Evolutionary conservation across 2,329 filamentous ascomycete genomes (phyloP), one percentile per base, ranked within the genome.

Genomic region (Dactylellina haptotyla): DNA sequence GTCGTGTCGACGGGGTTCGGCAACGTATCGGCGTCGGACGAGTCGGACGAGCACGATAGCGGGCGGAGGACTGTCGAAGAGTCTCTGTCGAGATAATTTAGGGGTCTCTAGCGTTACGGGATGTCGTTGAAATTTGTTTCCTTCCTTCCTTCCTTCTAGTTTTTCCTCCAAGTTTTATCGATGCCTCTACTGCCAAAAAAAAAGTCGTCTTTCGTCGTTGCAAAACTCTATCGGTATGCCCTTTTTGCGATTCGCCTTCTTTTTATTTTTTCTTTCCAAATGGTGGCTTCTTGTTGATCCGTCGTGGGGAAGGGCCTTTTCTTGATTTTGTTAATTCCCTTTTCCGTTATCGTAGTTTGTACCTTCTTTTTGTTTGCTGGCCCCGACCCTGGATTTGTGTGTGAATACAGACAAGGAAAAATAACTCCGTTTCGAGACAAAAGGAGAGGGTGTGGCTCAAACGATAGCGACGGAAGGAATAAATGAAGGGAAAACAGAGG

Each of bases 351-450:
- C 16, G 41, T 18, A 10, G n/a, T n/a, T n/a, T n/a, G n/a, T n/a
- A n/a, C n/a, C n/a, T n/a, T n/a, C n/a, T n/a, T n/a, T n/a, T n/a
- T n/a, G n/a, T n/a, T n/a, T n/a, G n/a, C n/a, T n/a, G n/a, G n/a
- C n/a, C n/a, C n/a, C n/a, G n/a, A n/a, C n/a, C n/a, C 41, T 45
- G n/a, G 18, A 8, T 45, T 2, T 18, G n/a, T 3, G 3, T 3
- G 23, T 18, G 41, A 39, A 39, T 6, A 46, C 26, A 54, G 23
- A 65, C 51, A 66, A 51, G 34, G 45, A 67, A 67, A 50, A 58
- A 65, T 32, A 61, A 65, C 25, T 46, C 59, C 43, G 64, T 46
- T 69, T 37, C 43, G 54, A 51, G 46, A 69, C 32, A 45, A 58
- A 64, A 63, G 66, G 58, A 59, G 66, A 56, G 50, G 43, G 23